Evolutionary conservation across 2,329 filamentous ascomycete genomes (phyloP).

Genomic region (Aspergillus costaricaensis): DNA sequence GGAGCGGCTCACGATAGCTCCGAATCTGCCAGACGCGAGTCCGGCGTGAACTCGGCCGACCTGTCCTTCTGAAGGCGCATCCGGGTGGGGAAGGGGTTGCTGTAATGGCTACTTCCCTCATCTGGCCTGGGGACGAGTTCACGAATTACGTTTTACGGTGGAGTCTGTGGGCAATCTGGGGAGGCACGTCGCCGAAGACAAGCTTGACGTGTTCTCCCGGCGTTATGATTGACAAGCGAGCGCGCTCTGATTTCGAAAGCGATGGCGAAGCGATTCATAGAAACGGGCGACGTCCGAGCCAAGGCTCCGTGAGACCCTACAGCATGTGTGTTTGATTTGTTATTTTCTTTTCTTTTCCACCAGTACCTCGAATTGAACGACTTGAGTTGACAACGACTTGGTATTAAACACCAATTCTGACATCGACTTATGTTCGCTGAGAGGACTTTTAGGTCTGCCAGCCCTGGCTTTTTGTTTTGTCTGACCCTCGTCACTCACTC

Average conservation of each 20-base stretch:
- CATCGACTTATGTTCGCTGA: not conserved
- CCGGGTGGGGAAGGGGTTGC: not conserved
- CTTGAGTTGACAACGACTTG: not conserved
- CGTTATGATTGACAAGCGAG: slow-evolving; percentile 12
- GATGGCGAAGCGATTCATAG: slow-evolving; percentile 6
- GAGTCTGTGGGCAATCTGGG: not conserved
- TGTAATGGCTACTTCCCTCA: not conserved
- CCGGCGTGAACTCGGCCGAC: not conserved
- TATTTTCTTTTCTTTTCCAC: not conserved
- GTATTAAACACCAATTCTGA: not conserved
- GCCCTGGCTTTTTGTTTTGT: not conserved
- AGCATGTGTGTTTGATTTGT: not conserved
- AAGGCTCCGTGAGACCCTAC: slow-evolving; percentile 6
- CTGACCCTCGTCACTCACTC: slow-evolving; percentile 2
- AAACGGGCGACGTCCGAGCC: slow-evolving; percentile 6
- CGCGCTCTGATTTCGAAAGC: slow-evolving; percentile 9
- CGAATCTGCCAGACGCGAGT: not conserved
- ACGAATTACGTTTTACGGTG: slow-evolving; percentile 5
- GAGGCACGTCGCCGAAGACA: not conserved
- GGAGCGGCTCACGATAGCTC: slow-evolving; percentile 16
- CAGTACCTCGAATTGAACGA: slow-evolving; percentile 1
- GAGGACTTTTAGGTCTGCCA: not conserved
- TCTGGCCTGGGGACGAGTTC: not conserved
- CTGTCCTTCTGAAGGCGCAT: not conserved
- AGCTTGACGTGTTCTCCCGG: slow-evolving; percentile 1